Conservation (phyloP, 2,329 filamentous ascomycete species). For the Daldinia sp. region DNA sequence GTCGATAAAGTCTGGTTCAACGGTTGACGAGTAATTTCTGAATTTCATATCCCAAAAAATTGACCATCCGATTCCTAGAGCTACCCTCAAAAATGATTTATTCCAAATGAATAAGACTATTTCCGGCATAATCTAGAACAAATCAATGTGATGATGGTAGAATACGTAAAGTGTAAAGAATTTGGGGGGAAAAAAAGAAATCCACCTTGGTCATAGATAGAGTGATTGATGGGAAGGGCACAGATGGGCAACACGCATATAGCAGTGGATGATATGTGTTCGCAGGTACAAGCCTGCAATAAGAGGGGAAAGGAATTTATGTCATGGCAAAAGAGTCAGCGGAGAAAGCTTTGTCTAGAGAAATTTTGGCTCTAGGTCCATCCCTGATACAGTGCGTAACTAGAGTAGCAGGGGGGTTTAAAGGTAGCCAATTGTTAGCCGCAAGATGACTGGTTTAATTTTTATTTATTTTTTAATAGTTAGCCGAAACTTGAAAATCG, state of each 20-base stretch:
- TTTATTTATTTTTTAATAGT: not conserved
- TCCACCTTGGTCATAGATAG: constrained; percentile 23
- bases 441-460: constrained; percentile 2
- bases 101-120: constrained; percentile 15
- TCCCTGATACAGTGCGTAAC: constrained; percentile 37
- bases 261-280: constrained; percentile 36
- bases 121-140: constrained; percentile 15
- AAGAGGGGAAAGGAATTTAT: constrained; percentile 39
- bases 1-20: constrained; percentile 21
- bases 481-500: constrained; percentile 21
- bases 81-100: constrained; percentile 13
- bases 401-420: constrained; percentile 1
- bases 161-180: constrained; percentile 18
- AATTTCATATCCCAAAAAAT: constrained; percentile 12
- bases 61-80: not conserved
- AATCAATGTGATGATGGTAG: constrained; percentile 17
- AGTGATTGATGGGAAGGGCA: constrained; percentile 25
- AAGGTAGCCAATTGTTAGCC: not conserved
- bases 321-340: constrained; percentile 38
- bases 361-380: constrained; percentile 20
- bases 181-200: constrained; percentile 17
- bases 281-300: constrained; percentile 40
- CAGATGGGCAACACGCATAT: constrained; percentile 24
- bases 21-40: constrained; percentile 6
- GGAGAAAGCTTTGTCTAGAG: constrained; percentile 29